A percentile compares a stretch with the other conserved stretches of the same genome.
Evolutionary conservation across 2,329 filamentous ascomycete genomes (phyloP).

Genomic region (Exophiala viscosa): DNA sequence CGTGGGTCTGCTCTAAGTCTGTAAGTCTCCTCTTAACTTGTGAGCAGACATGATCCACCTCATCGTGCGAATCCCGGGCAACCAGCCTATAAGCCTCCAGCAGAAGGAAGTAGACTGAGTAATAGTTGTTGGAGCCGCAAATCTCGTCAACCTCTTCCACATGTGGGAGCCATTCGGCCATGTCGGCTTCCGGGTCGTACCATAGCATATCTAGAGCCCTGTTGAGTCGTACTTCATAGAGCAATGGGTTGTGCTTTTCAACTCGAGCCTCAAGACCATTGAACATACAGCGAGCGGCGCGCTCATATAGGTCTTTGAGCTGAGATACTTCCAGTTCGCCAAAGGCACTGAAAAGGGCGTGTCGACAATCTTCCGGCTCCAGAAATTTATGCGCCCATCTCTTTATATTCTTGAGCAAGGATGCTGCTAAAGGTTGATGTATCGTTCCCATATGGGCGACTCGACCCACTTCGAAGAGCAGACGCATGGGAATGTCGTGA

Average conservation of each 20-base stretch:
- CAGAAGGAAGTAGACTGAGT: slow-evolving; percentile 18
- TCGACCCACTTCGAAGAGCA: slow-evolving; percentile 21
- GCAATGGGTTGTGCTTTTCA: slow-evolving; percentile 17
- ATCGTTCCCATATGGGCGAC: slow-evolving; percentile 17
- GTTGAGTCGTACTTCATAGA: slow-evolving; percentile 22
- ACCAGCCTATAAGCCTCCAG: slow-evolving; percentile 20
- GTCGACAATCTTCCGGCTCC: slow-evolving; percentile 13
- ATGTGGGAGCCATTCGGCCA: slow-evolving; percentile 16
- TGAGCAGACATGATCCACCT: slow-evolving; percentile 9
- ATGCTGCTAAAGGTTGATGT: slow-evolving; percentile 9
- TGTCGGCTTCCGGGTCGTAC: slow-evolving; percentile 15
- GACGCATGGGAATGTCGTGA: slow-evolving; percentile 22
- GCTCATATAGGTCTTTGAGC: slow-evolving; percentile 14
- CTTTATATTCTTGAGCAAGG: slow-evolving; percentile 10
- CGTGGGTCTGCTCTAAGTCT: slow-evolving; percentile 4
- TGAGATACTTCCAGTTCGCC: slow-evolving; percentile 15
- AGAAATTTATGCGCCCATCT: slow-evolving; percentile 16
- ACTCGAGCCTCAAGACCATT: slow-evolving; percentile 19
- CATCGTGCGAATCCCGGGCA: slow-evolving; percentile 4
- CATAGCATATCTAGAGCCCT: slow-evolving; percentile 21
- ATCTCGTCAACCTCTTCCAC: slow-evolving; percentile 16
- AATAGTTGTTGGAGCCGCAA: slow-evolving; percentile 10
- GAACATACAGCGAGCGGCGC: slow-evolving; percentile 16
- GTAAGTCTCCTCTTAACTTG: slow-evolving; percentile 12
- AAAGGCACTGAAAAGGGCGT: slow-evolving; percentile 18